Base-by-base conservation (phyloP, 1,284 basidiomycete species). In the Spongispora temasekensis region DNA sequence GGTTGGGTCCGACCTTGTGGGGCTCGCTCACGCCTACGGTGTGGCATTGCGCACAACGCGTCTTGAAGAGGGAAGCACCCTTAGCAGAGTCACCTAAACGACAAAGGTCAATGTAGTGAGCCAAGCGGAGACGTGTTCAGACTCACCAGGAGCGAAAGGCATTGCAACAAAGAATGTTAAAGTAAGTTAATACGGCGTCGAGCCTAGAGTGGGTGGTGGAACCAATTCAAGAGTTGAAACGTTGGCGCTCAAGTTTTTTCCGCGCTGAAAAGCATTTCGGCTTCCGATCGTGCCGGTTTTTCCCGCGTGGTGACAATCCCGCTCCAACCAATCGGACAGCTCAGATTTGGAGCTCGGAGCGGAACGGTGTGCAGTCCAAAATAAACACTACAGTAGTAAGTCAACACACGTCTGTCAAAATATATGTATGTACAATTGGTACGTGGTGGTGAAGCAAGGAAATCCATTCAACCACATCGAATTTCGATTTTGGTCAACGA, bases 31-130 rank as follows among this genome's bases (percentile, higher is more conserved):
- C 82, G 68, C 83, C 93, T 69, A 93, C 78, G 67, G 95, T 98
- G 81, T 99, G 97, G 83, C 97, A 99, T 78, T 98, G 95, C 61
- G 94, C 94, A 76, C 97, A 99, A 67, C 96, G 94, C 69, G 94
- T 97, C 87, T 94, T 94, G 89, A 95, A 95, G 75, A 95, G 89
- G 77, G 83, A 80, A 74, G 95, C 95, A 79, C 95, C 95, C 85
- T 96, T 97, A 64, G 70, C 70, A 72, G 88, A 78, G 81, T 97
- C 93, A 87, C 95, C 95, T 95, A 70, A 9, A 57, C 13, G 2
- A 34, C 13, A 32, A 52, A 5, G 8, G 55, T 59, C 53, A 64
- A 17, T 3, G 6, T 5, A 8, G 53, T 30, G n/a, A n/a, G n/a
- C n/a, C n/a, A n/a, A n/a, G n/a, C n/a, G n/a, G n/a, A n/a, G n/a